These are phyloP conservation scores for Nannochloropsis gaditana DNA, from an alignment of 108 stramenopile species.

Conservation along the genomic window DNA sequence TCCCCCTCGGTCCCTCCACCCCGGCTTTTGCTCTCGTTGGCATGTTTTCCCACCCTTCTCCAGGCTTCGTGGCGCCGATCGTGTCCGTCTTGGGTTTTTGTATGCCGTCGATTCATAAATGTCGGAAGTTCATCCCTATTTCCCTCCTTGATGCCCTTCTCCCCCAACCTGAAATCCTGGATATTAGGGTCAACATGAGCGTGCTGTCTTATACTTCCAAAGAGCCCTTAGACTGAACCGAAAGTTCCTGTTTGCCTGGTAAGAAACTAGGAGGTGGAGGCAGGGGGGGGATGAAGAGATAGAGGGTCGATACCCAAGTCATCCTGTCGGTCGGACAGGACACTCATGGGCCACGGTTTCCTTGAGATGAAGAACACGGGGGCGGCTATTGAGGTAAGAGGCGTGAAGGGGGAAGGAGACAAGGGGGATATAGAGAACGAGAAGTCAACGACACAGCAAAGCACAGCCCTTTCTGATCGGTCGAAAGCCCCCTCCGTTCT, in stretches of 20 bases:
- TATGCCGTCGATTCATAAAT: too few relatives aligned
- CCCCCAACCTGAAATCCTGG: not conserved
- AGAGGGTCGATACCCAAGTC: not conserved
- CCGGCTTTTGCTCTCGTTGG: not conserved
- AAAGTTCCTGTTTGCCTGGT: constrained; percentile 83
- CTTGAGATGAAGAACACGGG: constrained; percentile 93
- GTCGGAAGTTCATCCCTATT: not conserved
- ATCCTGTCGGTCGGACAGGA: constrained; percentile 36
- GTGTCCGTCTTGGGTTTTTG: too few relatives aligned
- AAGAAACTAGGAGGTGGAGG: not conserved
- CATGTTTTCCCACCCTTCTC: not conserved
- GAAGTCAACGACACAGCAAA: not conserved
- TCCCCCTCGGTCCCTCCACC: not conserved
- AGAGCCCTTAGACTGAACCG: constrained; percentile 75
- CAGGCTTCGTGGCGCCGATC: not conserved
- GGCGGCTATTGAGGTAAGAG: constrained; percentile 76
- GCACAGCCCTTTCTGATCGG: too few relatives aligned
- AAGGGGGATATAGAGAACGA: not conserved
- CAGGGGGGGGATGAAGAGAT: not conserved
- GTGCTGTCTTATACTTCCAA: constrained; percentile 91
- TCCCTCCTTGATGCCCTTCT: not conserved
- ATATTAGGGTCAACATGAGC: constrained; percentile 72
- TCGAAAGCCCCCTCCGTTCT: too few relatives aligned
- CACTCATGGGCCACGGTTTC: constrained; percentile 94
- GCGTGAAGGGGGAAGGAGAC: not conserved